phyloP scores from a whole-genome alignment of 805 yeast species.

The Lipomyces yamadae region DNA sequence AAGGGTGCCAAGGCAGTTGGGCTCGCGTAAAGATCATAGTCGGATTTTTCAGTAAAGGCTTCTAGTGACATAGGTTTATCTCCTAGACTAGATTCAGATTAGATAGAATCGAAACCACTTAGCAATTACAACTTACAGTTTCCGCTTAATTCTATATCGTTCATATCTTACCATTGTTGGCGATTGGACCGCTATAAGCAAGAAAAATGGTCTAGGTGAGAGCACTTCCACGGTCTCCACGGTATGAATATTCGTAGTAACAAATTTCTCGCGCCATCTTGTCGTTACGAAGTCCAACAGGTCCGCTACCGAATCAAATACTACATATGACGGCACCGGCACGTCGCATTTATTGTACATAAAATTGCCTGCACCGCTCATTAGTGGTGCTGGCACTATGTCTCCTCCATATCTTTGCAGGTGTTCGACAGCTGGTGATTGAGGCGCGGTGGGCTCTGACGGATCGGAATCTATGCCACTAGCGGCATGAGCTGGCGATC shows the following conservation, averaged over 20 bases:
- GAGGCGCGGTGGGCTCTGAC: background rate
- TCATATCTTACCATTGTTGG: conserved; percentile 58
- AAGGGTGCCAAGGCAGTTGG: conserved; percentile 49
- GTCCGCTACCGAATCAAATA: conserved; percentile 51
- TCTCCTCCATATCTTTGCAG: background rate
- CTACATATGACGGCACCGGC: conserved; percentile 13
- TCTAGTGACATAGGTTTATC: conserved; percentile 40
- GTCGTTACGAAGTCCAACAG: conserved; percentile 66
- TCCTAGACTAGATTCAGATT: background rate
- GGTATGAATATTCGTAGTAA: conserved; percentile 57
- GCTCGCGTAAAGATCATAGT: conserved; percentile 43
- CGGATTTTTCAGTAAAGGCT: conserved; percentile 48
- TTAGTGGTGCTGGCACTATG: background rate
- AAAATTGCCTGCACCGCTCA: conserved; percentile 38
- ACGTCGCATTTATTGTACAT: conserved; percentile 11
- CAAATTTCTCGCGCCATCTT: conserved; percentile 68
- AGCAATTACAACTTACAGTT: background rate
- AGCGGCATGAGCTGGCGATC: background rate
- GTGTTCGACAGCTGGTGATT: too few relatives aligned
- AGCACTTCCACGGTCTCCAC: conserved; percentile 50
- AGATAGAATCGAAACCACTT: background rate
- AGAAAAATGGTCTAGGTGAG: conserved; percentile 77
- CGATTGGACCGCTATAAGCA: conserved; percentile 79
- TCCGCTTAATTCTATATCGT: conserved; percentile 26
- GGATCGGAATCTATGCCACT: background rate